Base-by-base conservation (phyloP, 2,329 filamentous ascomycete species). In the Samsoniella hepiali region DNA sequence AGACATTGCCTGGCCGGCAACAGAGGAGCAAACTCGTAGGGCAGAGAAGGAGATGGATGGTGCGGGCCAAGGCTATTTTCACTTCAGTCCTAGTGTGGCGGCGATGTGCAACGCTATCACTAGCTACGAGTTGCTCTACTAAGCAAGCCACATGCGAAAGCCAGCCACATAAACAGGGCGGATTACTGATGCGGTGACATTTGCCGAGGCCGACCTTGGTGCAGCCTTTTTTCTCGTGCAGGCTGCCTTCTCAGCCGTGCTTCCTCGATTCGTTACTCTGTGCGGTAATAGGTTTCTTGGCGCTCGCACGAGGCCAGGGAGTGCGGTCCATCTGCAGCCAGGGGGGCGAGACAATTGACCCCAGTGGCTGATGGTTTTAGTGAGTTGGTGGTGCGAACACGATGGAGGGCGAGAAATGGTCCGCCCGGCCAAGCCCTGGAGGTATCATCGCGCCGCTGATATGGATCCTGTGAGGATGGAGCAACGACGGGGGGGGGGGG, bases 371-470 rank as follows among this genome's bases (percentile, higher is more conserved):
- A 29, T 36, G 38, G n/a, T 4, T 6, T 38, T 38, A 36, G 31
- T 11, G 10, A 27, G 32, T 13, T 22, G 31, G 17, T 38, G 13
- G 9, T 55, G 15, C 29, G 29, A 34, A 3, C 42, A 29, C 13
- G 11, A 29, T 55, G 56, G 45, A 29, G 42, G 44, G 44, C 17
- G 10, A 45, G 27, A 13, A 29, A 45, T 29, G 27, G 42, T 22
- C 17, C 31, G 55, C 29, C 42, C 44, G 56, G 31, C 32, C 56
- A 49, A 58, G 55, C 42, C 40, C 42, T 36, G 32, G 9, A 27
- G 34, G 56, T 49, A 50, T 15, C 57, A 59, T 50, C 34, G 45
- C 34, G 57, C 45, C 32, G 56, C 45, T 50, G 56, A 29, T n/a
- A 59, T 38, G 57, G 57, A 29, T 31, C 22, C 44, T 45, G 32